Evolutionary conservation across 192 early-diverging fungal genomes (phyloP), one percentile per base, ranked within the genome.

Genomic region (Linnemannia zychae): DNA sequence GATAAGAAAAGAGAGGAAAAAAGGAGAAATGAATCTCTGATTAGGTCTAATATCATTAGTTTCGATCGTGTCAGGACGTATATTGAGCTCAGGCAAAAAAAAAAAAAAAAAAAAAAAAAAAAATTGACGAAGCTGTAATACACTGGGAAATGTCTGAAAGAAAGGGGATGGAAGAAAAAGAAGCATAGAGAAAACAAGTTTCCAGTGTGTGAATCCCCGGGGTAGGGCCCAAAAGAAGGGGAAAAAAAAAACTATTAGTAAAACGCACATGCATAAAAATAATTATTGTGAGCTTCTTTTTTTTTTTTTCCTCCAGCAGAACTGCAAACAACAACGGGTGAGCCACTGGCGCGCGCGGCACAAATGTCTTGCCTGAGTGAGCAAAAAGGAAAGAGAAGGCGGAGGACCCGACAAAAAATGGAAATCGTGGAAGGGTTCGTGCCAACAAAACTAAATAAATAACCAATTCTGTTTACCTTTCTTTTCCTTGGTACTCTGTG

Each of bases 31-130:
- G n/a, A n/a, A n/a, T n/a, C n/a, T n/a, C n/a, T n/a, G n/a, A n/a
- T n/a, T n/a, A n/a, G n/a, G n/a, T n/a, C n/a, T n/a, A n/a, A n/a
- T n/a, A 67, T n/a, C 7, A 15, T 67, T 7, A 5, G 46, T 71
- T 46, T 33, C 36, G 28, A 71, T 44, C 9, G 40, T n/a, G n/a
- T n/a, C n/a, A n/a, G n/a, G n/a, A n/a, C n/a, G n/a, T n/a, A n/a
- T n/a, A n/a, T n/a, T n/a, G n/a, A n/a, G n/a, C n/a, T n/a, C 17
- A 17, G 44, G 28, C 18, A 22, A 46, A 22, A 28, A 71, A 71
- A 71, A 71, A 46, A 71, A 71, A 71, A 67, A 67, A 22, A 33
- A 67, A 67, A 67, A 67, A 5, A 66, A 66, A 66, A 66, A 66
- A n/a, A 66, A 66, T 34, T 50, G 37, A 34, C 33, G 24, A 53